These are phyloP conservation scores for Inonotus obliquus DNA, from an alignment of 1,284 basidiomycete species.

Conservation along the genomic window DNA sequence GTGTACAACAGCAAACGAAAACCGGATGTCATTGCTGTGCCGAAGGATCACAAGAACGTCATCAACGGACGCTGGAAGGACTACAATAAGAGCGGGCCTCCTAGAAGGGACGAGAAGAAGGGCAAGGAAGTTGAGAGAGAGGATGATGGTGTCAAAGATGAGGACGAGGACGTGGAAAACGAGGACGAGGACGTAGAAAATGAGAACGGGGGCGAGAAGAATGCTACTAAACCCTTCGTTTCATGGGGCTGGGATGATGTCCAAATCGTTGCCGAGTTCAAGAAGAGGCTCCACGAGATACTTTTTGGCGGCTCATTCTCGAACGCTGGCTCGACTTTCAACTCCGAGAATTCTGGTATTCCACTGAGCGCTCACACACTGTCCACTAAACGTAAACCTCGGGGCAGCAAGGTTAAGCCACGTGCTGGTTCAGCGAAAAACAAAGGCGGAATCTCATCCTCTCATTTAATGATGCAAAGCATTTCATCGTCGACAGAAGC, in stretches of 20 bases:
- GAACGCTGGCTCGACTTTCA: neutral
- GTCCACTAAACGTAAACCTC: too few relatives aligned
- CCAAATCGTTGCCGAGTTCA: neutral
- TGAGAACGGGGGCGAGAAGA: neutral
- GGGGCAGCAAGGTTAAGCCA: too few relatives aligned
- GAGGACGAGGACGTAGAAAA: too few relatives aligned
- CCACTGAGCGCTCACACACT: too few relatives aligned
- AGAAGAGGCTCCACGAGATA: neutral
- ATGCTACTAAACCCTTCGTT: neutral
- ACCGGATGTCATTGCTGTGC: neutral
- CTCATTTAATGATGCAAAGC: too few relatives aligned
- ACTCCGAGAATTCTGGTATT: neutral
- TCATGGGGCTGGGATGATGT: neutral
- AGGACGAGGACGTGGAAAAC: too few relatives aligned
- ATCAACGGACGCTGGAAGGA: neutral
- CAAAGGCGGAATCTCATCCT: too few relatives aligned
- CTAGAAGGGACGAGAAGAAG: neutral
- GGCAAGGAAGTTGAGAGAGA: too few relatives aligned
- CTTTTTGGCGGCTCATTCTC: neutral
- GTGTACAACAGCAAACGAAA: neutral
- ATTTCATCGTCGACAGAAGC: too few relatives aligned
- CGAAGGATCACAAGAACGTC: neutral
- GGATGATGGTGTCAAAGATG: too few relatives aligned
- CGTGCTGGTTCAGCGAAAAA: too few relatives aligned
- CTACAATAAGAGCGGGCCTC: neutral